Evolutionary conservation across 257 asterid genomes (phyloP), one percentile per base, ranked within the genome.

Genomic region (Petunia secreta): DNA sequence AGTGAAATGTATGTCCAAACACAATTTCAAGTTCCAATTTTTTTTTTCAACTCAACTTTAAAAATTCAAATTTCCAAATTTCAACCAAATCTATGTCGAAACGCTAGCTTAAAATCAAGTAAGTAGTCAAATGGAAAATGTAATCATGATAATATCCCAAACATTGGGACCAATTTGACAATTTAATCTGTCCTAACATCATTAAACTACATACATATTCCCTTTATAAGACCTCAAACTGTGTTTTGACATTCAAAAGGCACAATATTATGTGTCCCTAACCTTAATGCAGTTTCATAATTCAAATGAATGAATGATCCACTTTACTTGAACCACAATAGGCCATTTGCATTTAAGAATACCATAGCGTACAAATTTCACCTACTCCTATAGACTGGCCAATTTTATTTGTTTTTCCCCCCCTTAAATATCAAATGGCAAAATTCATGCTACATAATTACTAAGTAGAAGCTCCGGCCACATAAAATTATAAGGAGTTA

Each of bases 401-500:
- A 25, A 9, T 34, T 48, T 73, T 50, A 46, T 25, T 48, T 71
- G 48, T 37, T 9, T 50, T 73, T 37, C 15, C 3, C 34, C 34
- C 36, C 62, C 3, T 66, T 34, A 73, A 73, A 68, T 10, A 34
- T 71, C 77, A 71, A 34, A 71, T 41, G n/a, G 10, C 60, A 71
- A 50, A 15, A 48, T 46, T 50, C 44, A 44, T 73, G 44, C 60
- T 71, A 71, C 77, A 25, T 46, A 38, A 69, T 25, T 25, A 25
- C 25, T 46, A 46, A 48, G 59, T 5, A 71, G 10, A 5, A 71
- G 48, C 15, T 71, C 5, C 60, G 25, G 2, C 77, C 60, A 71
- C 16, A 71, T 46, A 71, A 48, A 71, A 10, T 25, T 46, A 25
- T 2, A 48, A 25, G 38, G 74, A 65, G 8, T 71, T 10, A 10